Conservation (phyloP, 805 yeast genomes). For the Yarrowia sp. region DNA sequence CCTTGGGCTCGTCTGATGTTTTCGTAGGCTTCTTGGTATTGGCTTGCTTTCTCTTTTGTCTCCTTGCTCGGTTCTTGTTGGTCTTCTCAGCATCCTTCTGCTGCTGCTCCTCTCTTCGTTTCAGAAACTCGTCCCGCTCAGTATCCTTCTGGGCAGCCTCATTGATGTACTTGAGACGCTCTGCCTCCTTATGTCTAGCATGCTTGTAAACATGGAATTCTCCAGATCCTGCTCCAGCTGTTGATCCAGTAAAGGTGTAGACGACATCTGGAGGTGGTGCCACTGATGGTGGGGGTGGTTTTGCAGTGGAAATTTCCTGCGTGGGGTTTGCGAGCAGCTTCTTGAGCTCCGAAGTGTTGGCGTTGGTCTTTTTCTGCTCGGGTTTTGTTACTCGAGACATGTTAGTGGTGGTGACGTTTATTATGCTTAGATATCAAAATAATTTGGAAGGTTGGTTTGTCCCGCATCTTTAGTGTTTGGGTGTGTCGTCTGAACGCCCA, state of each 20-base stretch:
- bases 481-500: neutral
- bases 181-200: slow-evolving; percentile 36
- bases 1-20: neutral
- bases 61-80: slow-evolving; percentile 30
- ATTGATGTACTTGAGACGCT: slow-evolving; percentile 33
- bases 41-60: slow-evolving; percentile 27
- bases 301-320: slow-evolving; percentile 22
- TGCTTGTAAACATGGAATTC: slow-evolving; percentile 40
- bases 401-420: neutral
- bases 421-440: neutral
- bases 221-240: slow-evolving; percentile 42
- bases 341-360: slow-evolving; percentile 12
- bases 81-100: slow-evolving; percentile 34
- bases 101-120: slow-evolving; percentile 26
- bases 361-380: neutral
- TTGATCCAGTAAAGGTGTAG: slow-evolving; percentile 36
- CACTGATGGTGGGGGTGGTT: slow-evolving; percentile 26
- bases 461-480: neutral
- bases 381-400: slow-evolving; percentile 19
- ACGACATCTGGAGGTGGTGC: slow-evolving; percentile 35
- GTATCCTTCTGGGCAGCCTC: slow-evolving; percentile 30
- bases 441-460: neutral
- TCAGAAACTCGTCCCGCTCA: slow-evolving; percentile 33
- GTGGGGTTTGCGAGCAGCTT: slow-evolving; percentile 21
- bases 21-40: neutral